Evolutionary conservation across 208 protist species (phyloP).

Genomic region (Lotmaria passim): DNA sequence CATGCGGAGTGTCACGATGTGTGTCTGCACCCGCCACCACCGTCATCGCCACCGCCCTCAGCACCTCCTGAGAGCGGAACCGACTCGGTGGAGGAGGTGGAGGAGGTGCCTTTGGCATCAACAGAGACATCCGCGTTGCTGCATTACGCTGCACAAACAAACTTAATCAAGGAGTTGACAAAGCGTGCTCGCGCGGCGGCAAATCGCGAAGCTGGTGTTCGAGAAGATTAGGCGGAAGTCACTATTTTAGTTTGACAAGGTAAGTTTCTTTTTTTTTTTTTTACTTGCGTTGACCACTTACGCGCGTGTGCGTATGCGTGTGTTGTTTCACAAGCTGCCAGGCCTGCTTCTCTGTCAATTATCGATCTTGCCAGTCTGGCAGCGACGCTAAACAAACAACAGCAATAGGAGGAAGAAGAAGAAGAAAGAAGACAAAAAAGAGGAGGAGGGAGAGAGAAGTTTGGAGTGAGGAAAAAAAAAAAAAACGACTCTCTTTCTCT

Average conservation of each 20-base stretch:
- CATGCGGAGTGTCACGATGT: slow-evolving; percentile 40
- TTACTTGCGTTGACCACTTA: too few relatives aligned
- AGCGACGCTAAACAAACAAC: too few relatives aligned
- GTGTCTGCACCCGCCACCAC: neutral
- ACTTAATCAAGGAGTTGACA: slow-evolving; percentile 14
- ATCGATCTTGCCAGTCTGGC: too few relatives aligned
- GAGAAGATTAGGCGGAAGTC: neutral
- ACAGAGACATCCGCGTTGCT: slow-evolving; percentile 4
- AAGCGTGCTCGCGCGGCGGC: neutral
- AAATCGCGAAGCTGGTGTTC: neutral
- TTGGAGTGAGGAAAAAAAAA: too few relatives aligned
- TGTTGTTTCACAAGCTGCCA: too few relatives aligned
- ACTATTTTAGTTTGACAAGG: neutral
- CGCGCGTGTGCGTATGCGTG: too few relatives aligned
- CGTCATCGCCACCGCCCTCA: neutral
- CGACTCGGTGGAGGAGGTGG: slow-evolving; percentile 13
- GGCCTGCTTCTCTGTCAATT: too few relatives aligned
- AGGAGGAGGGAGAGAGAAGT: too few relatives aligned
- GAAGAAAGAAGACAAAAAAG: too few relatives aligned
- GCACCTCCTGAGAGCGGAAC: neutral
- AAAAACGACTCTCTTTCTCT: too few relatives aligned
- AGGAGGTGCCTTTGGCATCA: neutral
- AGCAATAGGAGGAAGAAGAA: too few relatives aligned
- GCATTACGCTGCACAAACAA: neutral
- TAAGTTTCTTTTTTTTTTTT: neutral